Percentiles rank a stretch among this genome's conserved stretches.
Conservation (phyloP, 352 stramenopile species). For the Globisporangium parvum region DNA sequence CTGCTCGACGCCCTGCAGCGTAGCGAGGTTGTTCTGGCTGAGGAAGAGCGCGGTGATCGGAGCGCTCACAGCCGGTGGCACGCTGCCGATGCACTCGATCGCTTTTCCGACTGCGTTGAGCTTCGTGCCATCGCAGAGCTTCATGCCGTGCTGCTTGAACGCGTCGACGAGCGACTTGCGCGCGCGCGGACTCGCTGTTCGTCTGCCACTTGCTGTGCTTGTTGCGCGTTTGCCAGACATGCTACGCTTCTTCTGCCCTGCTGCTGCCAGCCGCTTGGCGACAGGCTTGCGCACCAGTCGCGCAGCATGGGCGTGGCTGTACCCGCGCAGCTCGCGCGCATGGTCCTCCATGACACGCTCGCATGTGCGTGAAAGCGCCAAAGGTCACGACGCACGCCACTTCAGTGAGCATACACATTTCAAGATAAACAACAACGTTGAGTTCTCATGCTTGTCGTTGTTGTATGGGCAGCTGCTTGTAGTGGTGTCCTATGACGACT, state of each 20-base stretch:
- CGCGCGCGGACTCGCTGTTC: neutral
- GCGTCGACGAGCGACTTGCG: conserved; percentile 55
- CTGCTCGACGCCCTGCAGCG: conserved; percentile 50
- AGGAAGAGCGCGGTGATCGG: conserved; percentile 63
- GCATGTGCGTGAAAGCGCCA: neutral
- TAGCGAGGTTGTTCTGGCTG: conserved; percentile 69
- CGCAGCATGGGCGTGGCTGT: conserved; percentile 6
- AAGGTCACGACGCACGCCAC: too few relatives aligned
- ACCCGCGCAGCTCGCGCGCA: neutral
- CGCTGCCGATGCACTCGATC: conserved; percentile 36
- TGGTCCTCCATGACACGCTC: conserved; percentile 5
- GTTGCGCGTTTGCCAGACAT: neutral
- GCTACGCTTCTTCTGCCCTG: too few relatives aligned
- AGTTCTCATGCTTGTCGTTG: too few relatives aligned
- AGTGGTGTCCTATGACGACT: too few relatives aligned
- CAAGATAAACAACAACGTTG: too few relatives aligned
- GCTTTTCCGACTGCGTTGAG: conserved; percentile 67
- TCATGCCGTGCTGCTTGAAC: conserved; percentile 64
- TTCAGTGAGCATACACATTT: too few relatives aligned
- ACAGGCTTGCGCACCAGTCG: neutral
- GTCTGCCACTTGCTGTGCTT: too few relatives aligned
- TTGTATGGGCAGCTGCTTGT: too few relatives aligned
- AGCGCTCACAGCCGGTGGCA: conserved; percentile 36
- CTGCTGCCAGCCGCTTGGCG: neutral
- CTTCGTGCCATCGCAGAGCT: conserved; percentile 64